phyloP scores from a whole-genome alignment of 129 eudicot genomes.

The Mikania micrantha region DNA sequence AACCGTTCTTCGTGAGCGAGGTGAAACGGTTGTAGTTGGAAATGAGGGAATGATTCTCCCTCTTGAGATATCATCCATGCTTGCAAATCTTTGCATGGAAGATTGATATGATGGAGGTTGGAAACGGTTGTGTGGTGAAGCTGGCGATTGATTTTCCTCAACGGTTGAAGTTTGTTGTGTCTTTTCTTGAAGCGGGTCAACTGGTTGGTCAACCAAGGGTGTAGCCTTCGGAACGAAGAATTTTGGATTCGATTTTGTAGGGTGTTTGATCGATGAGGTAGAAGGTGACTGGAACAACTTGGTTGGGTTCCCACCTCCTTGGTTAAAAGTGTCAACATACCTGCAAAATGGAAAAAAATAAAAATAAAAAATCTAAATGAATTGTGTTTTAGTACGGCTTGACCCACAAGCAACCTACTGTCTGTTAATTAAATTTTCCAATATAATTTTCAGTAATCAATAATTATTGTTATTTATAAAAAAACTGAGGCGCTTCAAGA shows the following conservation, averaged over 20 bases:
- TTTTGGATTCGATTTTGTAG: slow-evolving; percentile 43
- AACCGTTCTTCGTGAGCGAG: slow-evolving; percentile 68
- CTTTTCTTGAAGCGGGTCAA: slow-evolving; percentile 16
- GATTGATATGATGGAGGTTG: slow-evolving; percentile 44
- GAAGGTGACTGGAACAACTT: slow-evolving; percentile 75
- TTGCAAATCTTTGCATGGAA: slow-evolving; percentile 65
- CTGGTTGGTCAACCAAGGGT: slow-evolving; percentile 35
- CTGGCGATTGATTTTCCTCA: slow-evolving; percentile 29
- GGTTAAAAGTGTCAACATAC: slow-evolving; percentile 93
- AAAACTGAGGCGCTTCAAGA: no score
- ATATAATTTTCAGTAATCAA: neutral
- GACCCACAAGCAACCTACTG: neutral
- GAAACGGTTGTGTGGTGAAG: slow-evolving; percentile 24
- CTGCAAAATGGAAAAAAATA: slow-evolving; percentile 33
- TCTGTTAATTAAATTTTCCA: no score
- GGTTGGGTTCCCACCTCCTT: slow-evolving; percentile 73
- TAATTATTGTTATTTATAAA: neutral
- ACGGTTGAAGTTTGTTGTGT: slow-evolving; percentile 20
- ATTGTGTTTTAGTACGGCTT: neutral
- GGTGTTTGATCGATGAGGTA: slow-evolving; percentile 48
- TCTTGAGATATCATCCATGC: slow-evolving; percentile 56
- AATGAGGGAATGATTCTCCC: slow-evolving; percentile 22
- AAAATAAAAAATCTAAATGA: neutral
- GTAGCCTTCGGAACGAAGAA: slow-evolving; percentile 72
- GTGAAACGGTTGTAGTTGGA: slow-evolving; percentile 28